phyloP scores from a whole-genome alignment of 345 rosid species.

The Nasturtium officinale region DNA sequence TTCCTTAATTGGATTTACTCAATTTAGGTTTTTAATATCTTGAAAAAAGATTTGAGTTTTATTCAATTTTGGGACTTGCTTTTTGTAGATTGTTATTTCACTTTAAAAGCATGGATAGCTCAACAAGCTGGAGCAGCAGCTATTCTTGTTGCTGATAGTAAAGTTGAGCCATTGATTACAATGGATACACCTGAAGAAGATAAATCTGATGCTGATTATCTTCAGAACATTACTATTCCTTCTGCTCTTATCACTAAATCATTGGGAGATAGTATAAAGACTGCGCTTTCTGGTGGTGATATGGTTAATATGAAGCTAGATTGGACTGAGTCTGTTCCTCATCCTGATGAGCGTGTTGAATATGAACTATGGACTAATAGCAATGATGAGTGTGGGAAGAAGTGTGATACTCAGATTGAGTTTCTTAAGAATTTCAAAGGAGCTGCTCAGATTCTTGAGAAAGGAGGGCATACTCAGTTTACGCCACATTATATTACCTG shows the following conservation, averaged over 20 bases:
- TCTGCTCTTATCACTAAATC: slow-evolving; percentile 57
- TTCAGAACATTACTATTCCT: slow-evolving; percentile 58
- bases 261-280: slow-evolving; percentile 53
- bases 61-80: neutral
- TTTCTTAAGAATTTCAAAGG: slow-evolving; percentile 65
- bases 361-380: slow-evolving; percentile 68
- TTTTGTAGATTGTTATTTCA: slow-evolving; percentile 58
- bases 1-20: slow-evolving; percentile 8
- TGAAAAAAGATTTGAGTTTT: neutral
- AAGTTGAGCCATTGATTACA: slow-evolving; percentile 56
- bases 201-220: slow-evolving; percentile 53
- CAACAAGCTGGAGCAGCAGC: slow-evolving; percentile 72
- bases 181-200: slow-evolving; percentile 67
- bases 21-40: neutral
- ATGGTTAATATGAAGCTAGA: slow-evolving; percentile 60
- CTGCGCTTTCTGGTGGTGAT: slow-evolving; percentile 47
- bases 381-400: slow-evolving; percentile 61
- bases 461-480: slow-evolving; percentile 63
- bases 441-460: slow-evolving; percentile 66
- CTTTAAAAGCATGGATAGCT: slow-evolving; percentile 65
- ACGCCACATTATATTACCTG: slow-evolving; percentile 63
- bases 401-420: slow-evolving; percentile 62
- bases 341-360: slow-evolving; percentile 65
- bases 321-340: slow-evolving; percentile 67
- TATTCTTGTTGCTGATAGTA: slow-evolving; percentile 58